These are phyloP conservation scores for Hypoxylon sp. DNA, from an alignment of 2,329 filamentous ascomycete genomes.

Conservation along the genomic window DNA sequence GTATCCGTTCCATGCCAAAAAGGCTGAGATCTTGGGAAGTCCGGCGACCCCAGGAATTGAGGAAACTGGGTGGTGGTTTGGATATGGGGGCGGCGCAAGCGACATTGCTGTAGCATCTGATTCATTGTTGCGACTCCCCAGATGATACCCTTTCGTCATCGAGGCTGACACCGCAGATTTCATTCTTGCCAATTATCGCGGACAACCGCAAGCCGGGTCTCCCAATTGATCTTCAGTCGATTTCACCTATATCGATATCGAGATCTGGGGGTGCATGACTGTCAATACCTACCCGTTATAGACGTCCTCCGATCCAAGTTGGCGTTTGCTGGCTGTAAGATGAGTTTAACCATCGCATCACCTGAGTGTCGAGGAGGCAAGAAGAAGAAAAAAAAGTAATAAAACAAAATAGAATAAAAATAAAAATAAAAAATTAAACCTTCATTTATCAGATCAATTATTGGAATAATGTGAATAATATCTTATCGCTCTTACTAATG, in stretches of 20 bases:
- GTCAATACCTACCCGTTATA: conserved; percentile 28
- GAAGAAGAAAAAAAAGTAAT: neutral
- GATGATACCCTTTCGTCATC: conserved; percentile 34
- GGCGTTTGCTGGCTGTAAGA: neutral
- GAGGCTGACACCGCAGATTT: conserved; percentile 33
- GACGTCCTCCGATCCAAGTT: conserved; percentile 12
- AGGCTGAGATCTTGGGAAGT: conserved; percentile 13
- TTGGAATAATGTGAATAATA: neutral
- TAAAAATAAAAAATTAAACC: neutral
- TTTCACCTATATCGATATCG: conserved; percentile 26
- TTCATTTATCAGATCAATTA: neutral
- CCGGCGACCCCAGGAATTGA: conserved; percentile 28
- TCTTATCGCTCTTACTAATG: conserved; percentile 5
- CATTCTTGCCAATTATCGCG: conserved; percentile 16
- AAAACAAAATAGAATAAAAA: neutral
- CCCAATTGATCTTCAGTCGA: conserved; percentile 9
- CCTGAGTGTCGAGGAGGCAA: neutral
- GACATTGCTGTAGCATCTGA: conserved; percentile 25
- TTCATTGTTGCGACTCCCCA: conserved; percentile 15
- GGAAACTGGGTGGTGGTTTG: neutral
- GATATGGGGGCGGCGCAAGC: conserved; percentile 20
- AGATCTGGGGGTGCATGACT: conserved; percentile 40
- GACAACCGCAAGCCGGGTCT: conserved; percentile 1
- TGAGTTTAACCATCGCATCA: conserved; percentile 15
- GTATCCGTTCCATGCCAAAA: conserved; percentile 12